Percentiles rank a stretch among this genome's conserved stretches.
Conservation (phyloP, 2,329 filamentous ascomycete genomes). For the Cytospora chrysosperma region DNA sequence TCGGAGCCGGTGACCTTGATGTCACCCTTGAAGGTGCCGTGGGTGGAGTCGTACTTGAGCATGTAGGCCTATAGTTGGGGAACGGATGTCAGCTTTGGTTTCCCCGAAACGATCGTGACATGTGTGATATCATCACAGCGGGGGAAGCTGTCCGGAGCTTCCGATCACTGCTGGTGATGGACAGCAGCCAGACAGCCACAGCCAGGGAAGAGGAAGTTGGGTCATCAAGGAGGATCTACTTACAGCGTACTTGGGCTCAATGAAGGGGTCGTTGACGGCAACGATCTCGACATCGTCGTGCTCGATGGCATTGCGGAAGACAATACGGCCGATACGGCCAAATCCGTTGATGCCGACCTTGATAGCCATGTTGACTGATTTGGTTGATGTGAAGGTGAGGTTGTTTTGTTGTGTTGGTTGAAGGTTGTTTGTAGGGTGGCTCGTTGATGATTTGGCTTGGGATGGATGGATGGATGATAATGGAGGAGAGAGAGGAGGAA, state of each 20-base stretch:
- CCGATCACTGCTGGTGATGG: background rate
- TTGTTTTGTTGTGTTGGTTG: conserved; percentile 10
- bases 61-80: conserved; percentile 76
- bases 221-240: conserved; percentile 43
- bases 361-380: conserved; percentile 49
- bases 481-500: conserved; percentile 6
- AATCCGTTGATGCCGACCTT: conserved; percentile 99
- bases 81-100: conserved; percentile 32
- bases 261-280: conserved; percentile 99
- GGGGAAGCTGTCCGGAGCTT: background rate
- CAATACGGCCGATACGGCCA: conserved; percentile 98
- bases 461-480: conserved; percentile 8
- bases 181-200: no score
- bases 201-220: background rate
- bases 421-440: background rate
- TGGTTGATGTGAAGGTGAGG: conserved; percentile 2
- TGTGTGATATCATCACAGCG: background rate
- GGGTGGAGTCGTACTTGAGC: conserved; percentile 98
- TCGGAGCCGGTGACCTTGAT: conserved; percentile 69
- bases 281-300: conserved; percentile 87
- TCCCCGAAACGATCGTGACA: background rate
- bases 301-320: conserved; percentile 97
- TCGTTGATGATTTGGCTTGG: conserved; percentile 13
- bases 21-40: conserved; percentile 94
- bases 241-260: conserved; percentile 96